Evolutionary conservation across 176 grass and related monocot genomes (phyloP), one percentile per base, ranked within the genome.

Genomic region (Oropetium thomaeum): DNA sequence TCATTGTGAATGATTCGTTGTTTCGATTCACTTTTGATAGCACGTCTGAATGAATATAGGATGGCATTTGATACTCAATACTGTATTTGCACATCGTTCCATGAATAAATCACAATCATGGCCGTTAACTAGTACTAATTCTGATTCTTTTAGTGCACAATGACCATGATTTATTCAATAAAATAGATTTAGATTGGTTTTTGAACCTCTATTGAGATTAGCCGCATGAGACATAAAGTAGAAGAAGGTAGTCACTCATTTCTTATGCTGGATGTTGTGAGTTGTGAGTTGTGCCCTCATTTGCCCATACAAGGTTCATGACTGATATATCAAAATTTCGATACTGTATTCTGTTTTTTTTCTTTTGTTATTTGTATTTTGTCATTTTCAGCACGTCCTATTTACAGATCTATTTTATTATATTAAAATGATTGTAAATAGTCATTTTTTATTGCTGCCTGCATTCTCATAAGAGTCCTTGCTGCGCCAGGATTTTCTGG

Each of bases 401-500:
- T 77, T 81, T 65, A n/a, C 65, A 76, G 14, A 49, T 51, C 16
- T 45, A n/a, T 42, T 33, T 65, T 52, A 52, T 22, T 52, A 20
- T 3, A 22, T 52, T 8, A 10, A 13, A 13, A 27, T 57, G 7
- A 27, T 13, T 27, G 9, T 57, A 57, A 10, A 27, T 27, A 57
- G 22, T 27, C 53, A 57, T 27, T 57, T 26, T 27, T 57, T 4
- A 27, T 38, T 73, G 44, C 29, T 79, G 7, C 20, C 3, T 53
- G 30, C 76, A 80, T 79, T 72, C 70, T 81, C 79, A 83, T 80
- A 29, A 61, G 7, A 47, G 79, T 84, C 76, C 73, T 89, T 78
- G 53, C 22, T 87, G 43, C 71, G 55, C 42, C 80, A 99, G 96
- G 91, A 89, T 39, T 82, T 86, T 86, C 83, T 99, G 79, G 96